A percentile compares a stretch with the other conserved stretches of the same genome.
Evolutionary conservation across 1,284 basidiomycete genomes (phyloP).

Genomic region (Heterobasidion irregulare): DNA sequence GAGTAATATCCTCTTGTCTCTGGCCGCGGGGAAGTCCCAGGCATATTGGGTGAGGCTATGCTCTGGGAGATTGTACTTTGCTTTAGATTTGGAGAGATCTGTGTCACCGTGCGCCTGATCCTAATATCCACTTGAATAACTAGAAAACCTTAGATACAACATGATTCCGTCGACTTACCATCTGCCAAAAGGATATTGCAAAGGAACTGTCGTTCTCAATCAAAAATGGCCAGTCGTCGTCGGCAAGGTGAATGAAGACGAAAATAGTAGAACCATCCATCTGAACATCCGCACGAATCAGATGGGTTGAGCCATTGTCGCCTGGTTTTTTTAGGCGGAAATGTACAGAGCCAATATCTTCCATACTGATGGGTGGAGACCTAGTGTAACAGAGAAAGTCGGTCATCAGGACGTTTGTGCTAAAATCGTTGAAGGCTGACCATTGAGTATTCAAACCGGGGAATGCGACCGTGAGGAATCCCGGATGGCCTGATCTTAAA

Average conservation of each 20-base stretch:
- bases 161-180: conserved; percentile 33
- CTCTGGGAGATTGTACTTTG: conserved; percentile 50
- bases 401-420: neutral
- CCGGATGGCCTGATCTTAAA: conserved; percentile 59
- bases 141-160: no score
- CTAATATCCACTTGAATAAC: conserved; percentile 21
- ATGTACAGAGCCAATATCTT: conserved; percentile 84
- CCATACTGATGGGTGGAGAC: conserved; percentile 90
- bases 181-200: conserved; percentile 68
- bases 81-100: conserved; percentile 24
- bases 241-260: conserved; percentile 64
- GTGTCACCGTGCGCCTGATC: conserved; percentile 38
- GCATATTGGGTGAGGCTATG: conserved; percentile 67
- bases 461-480: conserved; percentile 78
- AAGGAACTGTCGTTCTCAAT: conserved; percentile 89
- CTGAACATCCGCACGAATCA: conserved; percentile 80
- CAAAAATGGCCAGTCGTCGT: conserved; percentile 81
- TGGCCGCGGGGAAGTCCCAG: conserved; percentile 91
- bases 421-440: conserved; percentile 33
- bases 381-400: conserved; percentile 27
- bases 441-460: conserved; percentile 82
- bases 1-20: conserved; percentile 77
- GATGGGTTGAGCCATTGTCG: conserved; percentile 35
- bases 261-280: conserved; percentile 90
- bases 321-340: conserved; percentile 53